Conservation (phyloP, 2,329 filamentous ascomycete species). For the Pezicula rhizophila region DNA sequence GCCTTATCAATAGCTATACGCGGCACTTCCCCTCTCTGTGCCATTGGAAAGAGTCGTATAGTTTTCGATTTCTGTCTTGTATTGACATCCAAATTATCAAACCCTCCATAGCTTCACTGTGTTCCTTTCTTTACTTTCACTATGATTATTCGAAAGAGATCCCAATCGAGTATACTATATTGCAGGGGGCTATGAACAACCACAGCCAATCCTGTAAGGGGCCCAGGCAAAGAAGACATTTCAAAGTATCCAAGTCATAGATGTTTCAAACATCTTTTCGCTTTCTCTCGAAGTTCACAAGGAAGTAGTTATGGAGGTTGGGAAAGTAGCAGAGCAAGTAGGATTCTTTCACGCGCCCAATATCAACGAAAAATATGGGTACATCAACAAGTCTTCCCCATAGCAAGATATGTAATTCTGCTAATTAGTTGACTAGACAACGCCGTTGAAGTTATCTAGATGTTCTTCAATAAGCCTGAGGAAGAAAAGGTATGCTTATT, state of each 20-base stretch:
- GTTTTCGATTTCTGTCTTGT: no score
- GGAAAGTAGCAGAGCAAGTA: not conserved
- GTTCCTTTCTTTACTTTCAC: not conserved
- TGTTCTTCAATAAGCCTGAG: conserved; percentile 1
- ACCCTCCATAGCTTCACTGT: not conserved
- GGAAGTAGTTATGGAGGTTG: conserved; percentile 1
- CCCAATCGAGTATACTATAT: conserved; percentile 2
- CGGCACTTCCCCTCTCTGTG: no score
- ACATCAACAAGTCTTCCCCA: not conserved
- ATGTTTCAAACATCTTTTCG: conserved; percentile 1
- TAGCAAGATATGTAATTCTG: not conserved
- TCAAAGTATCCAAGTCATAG: not conserved
- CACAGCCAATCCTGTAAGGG: conserved; percentile 10
- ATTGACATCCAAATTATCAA: not conserved
- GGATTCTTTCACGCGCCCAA: conserved; percentile 39
- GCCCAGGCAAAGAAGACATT: conserved; percentile 5
- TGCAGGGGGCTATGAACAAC: conserved; percentile 2
- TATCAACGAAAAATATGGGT: conserved; percentile 18
- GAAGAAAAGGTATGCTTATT: conserved; percentile 31
- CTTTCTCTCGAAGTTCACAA: not conserved
- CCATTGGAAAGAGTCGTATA: no score
- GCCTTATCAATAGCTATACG: no score
- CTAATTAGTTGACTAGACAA: not conserved
- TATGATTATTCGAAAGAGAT: not conserved
- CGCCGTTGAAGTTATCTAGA: conserved; percentile 10